Base-by-base conservation (phyloP, 495 filamentous ascomycete genomes). In the Aspergillus asperescens region DNA sequence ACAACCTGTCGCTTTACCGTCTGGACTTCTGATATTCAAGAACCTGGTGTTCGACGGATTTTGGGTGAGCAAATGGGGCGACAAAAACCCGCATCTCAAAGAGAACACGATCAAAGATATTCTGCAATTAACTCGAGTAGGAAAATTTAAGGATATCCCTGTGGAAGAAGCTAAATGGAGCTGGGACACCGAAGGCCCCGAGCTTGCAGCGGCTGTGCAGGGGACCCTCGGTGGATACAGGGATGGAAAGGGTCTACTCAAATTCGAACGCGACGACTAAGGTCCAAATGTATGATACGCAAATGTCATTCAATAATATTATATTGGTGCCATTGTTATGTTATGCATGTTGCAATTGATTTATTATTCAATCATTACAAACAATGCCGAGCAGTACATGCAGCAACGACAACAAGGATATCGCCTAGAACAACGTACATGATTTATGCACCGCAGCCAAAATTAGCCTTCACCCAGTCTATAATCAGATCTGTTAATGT, bases 11-110 rank as follows among this genome's bases (percentile, higher is more conserved):
- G 75, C 75, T 20, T 68, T 96, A 54, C 88, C 89, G 0, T 86
- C 88, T 4, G 82, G 84, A 0, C 70, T 90, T 60, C 70, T 95
- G 52, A 97, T 98, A 51, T 98, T 98, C 68, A 91, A 91, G 68
- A 80, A 95, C 58, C 67, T 97, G 22, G 70, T 78, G 38, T 92
- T 95, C 55, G 81, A 88, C 58, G 93, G 93, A 1, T 97, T 97
- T 67, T 98, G 93, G 93, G 83, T 97, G 20, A 90, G 85, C 60
- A 82, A 72, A 54, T 97, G 94, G 94, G 84, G 81, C 13, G 89
- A 92, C 64, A 72, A 78, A 62, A 74, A 95, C 62, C 81, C 86
- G 1, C 74, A 75, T 37, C 80, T 86, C 62, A 95, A 91, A 76
- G 78, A 81, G 63, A 78, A 73, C 56, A 94, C 86, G 35, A 83